These are phyloP conservation scores for Claviceps monticola DNA, from an alignment of 2,329 filamentous ascomycete species.

Conservation along the genomic window DNA sequence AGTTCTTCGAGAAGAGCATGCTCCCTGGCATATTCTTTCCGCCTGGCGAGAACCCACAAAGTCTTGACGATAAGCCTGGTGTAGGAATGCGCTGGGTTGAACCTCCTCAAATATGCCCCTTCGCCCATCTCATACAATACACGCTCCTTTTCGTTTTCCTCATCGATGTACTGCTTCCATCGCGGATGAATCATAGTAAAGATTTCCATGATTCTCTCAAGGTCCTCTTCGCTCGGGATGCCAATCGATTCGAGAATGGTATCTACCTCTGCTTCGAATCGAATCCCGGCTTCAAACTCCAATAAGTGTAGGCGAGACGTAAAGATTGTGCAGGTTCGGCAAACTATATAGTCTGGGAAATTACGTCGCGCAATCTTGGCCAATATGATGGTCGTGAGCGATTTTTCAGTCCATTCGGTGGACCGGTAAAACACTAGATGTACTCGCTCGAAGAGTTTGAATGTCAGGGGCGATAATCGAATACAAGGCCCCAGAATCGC, in stretches of 20 bases:
- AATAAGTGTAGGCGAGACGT: constrained; percentile 58
- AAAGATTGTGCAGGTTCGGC: constrained; percentile 81
- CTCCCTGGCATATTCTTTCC: constrained; percentile 69
- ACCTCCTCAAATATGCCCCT: constrained; percentile 75
- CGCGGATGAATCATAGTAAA: constrained; percentile 65
- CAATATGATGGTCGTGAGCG: constrained; percentile 84
- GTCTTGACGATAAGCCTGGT: constrained; percentile 88
- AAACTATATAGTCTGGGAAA: constrained; percentile 84
- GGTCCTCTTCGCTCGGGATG: constrained; percentile 47
- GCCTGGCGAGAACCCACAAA: constrained; percentile 60
- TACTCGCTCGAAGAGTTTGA: constrained; percentile 82
- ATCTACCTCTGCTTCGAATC: constrained; percentile 71
- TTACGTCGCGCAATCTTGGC: constrained; percentile 78
- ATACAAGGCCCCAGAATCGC: constrained; percentile 71
- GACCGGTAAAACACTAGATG: constrained; percentile 94
- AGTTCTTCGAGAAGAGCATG: constrained; percentile 62
- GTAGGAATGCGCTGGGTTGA: constrained; percentile 86
- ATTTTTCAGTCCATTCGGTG: constrained; percentile 95
- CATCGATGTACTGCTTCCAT: constrained; percentile 60
- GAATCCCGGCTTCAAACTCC: constrained; percentile 79
- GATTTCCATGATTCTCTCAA: constrained; percentile 54
- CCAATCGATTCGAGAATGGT: constrained; percentile 68
- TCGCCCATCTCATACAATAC: constrained; percentile 68
- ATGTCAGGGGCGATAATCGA: constrained; percentile 55
- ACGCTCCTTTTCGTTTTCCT: constrained; percentile 69